Base-by-base conservation (phyloP, 257 asterid species). In the Euphrasia confusa region DNA sequence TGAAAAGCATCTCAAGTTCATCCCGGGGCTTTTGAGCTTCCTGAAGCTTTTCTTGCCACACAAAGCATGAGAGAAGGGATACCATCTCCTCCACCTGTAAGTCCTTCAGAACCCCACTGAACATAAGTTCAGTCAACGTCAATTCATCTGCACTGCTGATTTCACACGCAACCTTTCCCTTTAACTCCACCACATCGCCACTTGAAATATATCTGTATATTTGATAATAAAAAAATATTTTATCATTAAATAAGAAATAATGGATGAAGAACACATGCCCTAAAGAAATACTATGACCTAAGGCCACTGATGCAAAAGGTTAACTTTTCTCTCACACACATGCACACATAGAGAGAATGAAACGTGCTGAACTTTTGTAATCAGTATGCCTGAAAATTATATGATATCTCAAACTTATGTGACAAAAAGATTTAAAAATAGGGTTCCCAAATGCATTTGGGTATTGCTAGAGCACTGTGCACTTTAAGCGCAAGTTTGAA, bases 61-160 rank as follows among this genome's bases (percentile, higher is more conserved):
- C 94, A 67, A 89, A 93, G 75, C 99, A 93, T 50, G 97, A 89
- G 58, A 93, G 85, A 64, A 93, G 91, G 72, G 99, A 75, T 15
- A 93, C 72, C 96, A 93, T 89, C 72, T 87, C 97, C 79, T 93
- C 99, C 73, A 89, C 90, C 68, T 81, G 83, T 63, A 83, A 40
- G 71, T 87, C 96, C 70, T 82, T 85, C 54, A 93, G 72, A 61
- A 84, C 84, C 74, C 97, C 99, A 76, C 69, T 86, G 64, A 89
- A 89, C 91, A 93, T 86, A 54, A 93, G 88, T 68, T 92, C 99
- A 1, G 96, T 86, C 74, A 92, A 74, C 18, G 96, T 89, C 79
- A 92, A 77, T 72, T 92, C 99, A 70, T 92, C 99, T 17, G 97
- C 99, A 64, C 96, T 88, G 82, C 99, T 92, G 73, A 92, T 86